These are phyloP conservation scores for Dissoconium aciculare DNA, from an alignment of 2,329 filamentous ascomycete species.

Conservation along the genomic window DNA sequence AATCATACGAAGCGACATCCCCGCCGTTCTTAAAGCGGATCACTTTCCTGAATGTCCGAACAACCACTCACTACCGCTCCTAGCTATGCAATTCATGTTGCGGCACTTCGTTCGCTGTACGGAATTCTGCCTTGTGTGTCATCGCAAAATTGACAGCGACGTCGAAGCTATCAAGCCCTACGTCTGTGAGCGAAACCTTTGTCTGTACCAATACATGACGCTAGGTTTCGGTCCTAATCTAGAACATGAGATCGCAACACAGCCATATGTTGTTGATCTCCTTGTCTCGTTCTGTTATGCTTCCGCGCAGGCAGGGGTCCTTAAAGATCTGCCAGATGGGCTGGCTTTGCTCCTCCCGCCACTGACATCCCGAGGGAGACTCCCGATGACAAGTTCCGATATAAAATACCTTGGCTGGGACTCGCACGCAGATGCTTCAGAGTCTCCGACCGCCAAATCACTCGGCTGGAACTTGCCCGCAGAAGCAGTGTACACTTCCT, in stretches of 20 bases:
- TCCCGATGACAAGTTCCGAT: too few relatives aligned
- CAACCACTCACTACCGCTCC: constrained; percentile 38
- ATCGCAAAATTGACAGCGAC: constrained; percentile 48
- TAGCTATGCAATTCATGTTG: constrained; percentile 59
- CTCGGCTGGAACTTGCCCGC: neutral
- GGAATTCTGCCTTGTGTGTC: constrained; percentile 76
- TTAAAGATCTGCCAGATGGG: constrained; percentile 43
- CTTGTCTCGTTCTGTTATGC: constrained; percentile 68
- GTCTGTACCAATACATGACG: constrained; percentile 75
- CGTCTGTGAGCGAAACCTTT: constrained; percentile 61
- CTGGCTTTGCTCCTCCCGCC: constrained; percentile 40
- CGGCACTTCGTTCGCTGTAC: constrained; percentile 67
- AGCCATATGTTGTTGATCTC: constrained; percentile 72
- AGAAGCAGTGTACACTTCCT: neutral
- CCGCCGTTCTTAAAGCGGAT: constrained; percentile 35
- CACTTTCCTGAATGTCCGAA: constrained; percentile 27
- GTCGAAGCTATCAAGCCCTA: constrained; percentile 58
- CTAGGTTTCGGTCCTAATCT: constrained; percentile 75
- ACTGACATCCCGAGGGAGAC: too few relatives aligned
- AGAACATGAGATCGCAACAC: constrained; percentile 66
- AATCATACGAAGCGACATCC: constrained; percentile 24
- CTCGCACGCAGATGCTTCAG: too few relatives aligned
- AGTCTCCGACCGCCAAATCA: too few relatives aligned
- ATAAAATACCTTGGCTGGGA: too few relatives aligned
- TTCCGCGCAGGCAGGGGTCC: constrained; percentile 31